Base-by-base conservation (phyloP, 2,329 filamentous ascomycete genomes). In the Achaetomium macrosporum region DNA sequence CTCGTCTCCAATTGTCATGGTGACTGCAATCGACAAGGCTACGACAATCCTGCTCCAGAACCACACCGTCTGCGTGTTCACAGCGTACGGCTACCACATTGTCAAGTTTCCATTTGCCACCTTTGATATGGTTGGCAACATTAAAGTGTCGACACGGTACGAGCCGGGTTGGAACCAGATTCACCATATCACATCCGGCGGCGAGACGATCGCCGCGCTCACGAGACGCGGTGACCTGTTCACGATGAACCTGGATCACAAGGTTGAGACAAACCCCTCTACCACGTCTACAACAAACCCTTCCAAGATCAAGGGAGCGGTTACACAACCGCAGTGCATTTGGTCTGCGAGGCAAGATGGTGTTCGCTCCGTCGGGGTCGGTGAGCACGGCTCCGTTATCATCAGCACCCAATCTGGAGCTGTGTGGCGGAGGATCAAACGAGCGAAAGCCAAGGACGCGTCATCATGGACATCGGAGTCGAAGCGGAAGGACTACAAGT, bases 51-150 rank as follows among this genome's bases (percentile, higher is more conserved):
- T 99, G 29, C 78, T 99, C 3, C 86, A 90, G 45, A 95, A 90
- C 61, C 84, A 88, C 60, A 90, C 90, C 17, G 90, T 97, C 10
- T 95, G 88, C 77, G 85, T 99, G 0, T 96, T 99, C 63, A 92
- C 90, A 1, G 95, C 95, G 60, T 97, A 95, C 64, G 92, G 92
- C 5, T 97, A 96, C 66, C 90, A 90, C n/a, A 88, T 90, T 58
- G 77, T 97, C 50, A 84, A 83, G 42, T 96, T 97, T 58, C 88
- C 90, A 0, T 74, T 88, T 33, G 73, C 75, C 1, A 87, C 91
- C 59, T 79, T 82, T 6, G 85, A 89, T 59, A 79, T 79, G 17
- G 90, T 92, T 20, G 78, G 80, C 53, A 76, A 81, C 51, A 83
- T 81, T 48, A 84, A 84, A 54, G 71, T 85, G 66, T 77, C 84